Percentiles rank a stretch among this genome's conserved stretches.
These are phyloP conservation scores for Nicotiana tabacum DNA, from an alignment of 257 asterid species.

Conservation along the genomic window DNA sequence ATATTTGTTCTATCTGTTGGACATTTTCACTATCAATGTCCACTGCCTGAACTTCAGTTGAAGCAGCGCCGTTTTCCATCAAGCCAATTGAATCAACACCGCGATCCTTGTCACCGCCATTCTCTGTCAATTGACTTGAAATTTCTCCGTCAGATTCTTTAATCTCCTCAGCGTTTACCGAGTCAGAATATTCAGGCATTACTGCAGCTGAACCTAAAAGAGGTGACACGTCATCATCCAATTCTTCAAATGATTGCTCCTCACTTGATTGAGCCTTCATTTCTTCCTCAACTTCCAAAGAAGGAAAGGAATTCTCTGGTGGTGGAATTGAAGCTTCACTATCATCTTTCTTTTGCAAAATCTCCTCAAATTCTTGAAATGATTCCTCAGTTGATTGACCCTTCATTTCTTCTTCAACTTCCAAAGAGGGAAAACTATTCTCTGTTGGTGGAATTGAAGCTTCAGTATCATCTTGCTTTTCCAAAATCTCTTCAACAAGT, in stretches of 20 bases:
- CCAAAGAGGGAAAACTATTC: slow-evolving; percentile 9
- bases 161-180: background rate
- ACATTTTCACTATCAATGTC: slow-evolving; percentile 11
- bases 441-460: slow-evolving; percentile 4
- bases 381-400: background rate
- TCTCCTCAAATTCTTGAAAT: background rate
- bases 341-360: slow-evolving; percentile 6
- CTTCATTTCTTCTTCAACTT: slow-evolving; percentile 10
- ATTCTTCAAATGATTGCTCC: background rate
- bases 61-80: background rate
- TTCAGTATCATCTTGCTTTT: slow-evolving; percentile 18
- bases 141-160: background rate
- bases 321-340: slow-evolving; percentile 16
- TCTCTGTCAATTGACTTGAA: background rate
- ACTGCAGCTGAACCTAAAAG: background rate
- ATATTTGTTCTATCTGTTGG: background rate
- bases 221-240: background rate
- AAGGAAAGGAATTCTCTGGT: background rate
- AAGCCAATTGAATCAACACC: background rate
- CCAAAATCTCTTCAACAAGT: slow-evolving; percentile 8
- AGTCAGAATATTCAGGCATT: background rate
- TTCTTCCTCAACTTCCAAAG: slow-evolving; percentile 15
- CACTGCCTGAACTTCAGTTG: slow-evolving; percentile 12
- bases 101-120: background rate
- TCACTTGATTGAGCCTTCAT: background rate